phyloP scores from a whole-genome alignment of 2,329 filamentous ascomycete genomes.

The Fusarium foetens region DNA sequence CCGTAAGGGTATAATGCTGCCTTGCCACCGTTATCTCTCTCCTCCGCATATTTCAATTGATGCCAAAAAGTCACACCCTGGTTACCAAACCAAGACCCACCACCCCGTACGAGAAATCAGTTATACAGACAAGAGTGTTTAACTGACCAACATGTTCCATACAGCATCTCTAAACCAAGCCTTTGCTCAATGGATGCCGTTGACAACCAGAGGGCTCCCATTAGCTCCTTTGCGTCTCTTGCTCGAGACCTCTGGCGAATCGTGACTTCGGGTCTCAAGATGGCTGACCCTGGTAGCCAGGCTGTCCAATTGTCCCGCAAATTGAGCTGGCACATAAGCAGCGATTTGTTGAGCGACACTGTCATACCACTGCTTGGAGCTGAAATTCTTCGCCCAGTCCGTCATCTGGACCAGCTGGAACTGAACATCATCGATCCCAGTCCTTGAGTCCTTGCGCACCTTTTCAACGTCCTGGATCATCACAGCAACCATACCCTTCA shows the following conservation, averaged over 20 bases:
- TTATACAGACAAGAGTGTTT: not conserved
- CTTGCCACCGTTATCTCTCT: slow-evolving; percentile 3
- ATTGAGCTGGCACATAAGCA: slow-evolving; percentile 38
- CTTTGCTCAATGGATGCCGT: slow-evolving; percentile 16
- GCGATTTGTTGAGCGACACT: slow-evolving; percentile 54
- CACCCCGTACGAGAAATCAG: slow-evolving; percentile 1
- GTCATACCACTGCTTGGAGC: slow-evolving; percentile 54
- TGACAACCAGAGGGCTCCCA: slow-evolving; percentile 27
- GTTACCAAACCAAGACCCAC: slow-evolving; percentile 1
- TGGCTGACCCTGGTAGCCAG: slow-evolving; percentile 32
- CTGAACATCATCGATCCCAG: slow-evolving; percentile 48
- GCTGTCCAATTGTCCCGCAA: slow-evolving; percentile 29
- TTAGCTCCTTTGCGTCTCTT: slow-evolving; percentile 41
- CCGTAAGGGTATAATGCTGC: slow-evolving; percentile 33
- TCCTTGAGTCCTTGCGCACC: slow-evolving; percentile 36
- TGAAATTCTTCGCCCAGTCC: slow-evolving; percentile 61
- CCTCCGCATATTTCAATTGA: not conserved
- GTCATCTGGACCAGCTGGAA: slow-evolving; percentile 55
- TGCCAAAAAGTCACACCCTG: slow-evolving; percentile 7
- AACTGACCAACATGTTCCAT: not conserved
- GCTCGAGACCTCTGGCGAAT: slow-evolving; percentile 12
- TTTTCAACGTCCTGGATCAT: slow-evolving; percentile 9
- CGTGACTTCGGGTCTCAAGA: slow-evolving; percentile 32
- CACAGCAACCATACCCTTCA: slow-evolving; percentile 1
- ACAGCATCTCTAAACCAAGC: not conserved